phyloP scores from a whole-genome alignment of 441 rosid species.

The Jatropha podagrica region DNA sequence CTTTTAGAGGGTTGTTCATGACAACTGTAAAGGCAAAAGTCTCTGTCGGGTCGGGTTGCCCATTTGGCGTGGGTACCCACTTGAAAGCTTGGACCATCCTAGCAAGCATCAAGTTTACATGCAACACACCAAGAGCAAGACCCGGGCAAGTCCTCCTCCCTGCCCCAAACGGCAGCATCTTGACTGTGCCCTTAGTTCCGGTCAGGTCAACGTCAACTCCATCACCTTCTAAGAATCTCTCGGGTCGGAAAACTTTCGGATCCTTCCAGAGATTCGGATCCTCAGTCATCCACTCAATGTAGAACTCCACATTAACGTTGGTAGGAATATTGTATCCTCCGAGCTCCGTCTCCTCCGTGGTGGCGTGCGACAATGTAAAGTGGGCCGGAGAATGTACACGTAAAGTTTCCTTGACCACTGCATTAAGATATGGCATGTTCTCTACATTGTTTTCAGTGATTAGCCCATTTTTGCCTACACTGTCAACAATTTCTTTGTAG shows the following conservation, averaged over 20 bases:
- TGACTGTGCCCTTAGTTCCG: slow-evolving; percentile 62
- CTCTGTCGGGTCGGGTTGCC: slow-evolving; percentile 79
- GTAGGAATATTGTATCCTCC: slow-evolving; percentile 77
- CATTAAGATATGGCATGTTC: slow-evolving; percentile 61
- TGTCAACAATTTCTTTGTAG: slow-evolving; percentile 51
- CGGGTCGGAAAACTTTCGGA: slow-evolving; percentile 68
- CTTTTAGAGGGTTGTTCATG: slow-evolving; percentile 83
- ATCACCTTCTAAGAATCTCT: slow-evolving; percentile 72
- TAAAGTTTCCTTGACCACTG: slow-evolving; percentile 72
- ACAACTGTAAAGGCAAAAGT: slow-evolving; percentile 84
- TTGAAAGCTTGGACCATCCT: slow-evolving; percentile 75
- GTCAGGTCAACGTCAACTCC: slow-evolving; percentile 78
- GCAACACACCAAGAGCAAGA: slow-evolving; percentile 61
- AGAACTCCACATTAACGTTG: slow-evolving; percentile 62
- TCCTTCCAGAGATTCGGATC: slow-evolving; percentile 74
- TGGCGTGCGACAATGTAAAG: slow-evolving; percentile 71
- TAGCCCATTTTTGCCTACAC: slow-evolving; percentile 50
- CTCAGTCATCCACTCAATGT: slow-evolving; percentile 89
- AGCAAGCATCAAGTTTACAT: slow-evolving; percentile 70
- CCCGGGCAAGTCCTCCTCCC: slow-evolving; percentile 95
- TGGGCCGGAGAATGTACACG: slow-evolving; percentile 92
- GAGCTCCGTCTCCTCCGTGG: slow-evolving; percentile 67
- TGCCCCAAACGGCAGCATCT: slow-evolving; percentile 88
- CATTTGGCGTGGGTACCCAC: slow-evolving; percentile 59
- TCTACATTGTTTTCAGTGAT: slow-evolving; percentile 63